These are phyloP conservation scores for Cucurbitaria berberidis DNA, from an alignment of 2,329 filamentous ascomycete genomes.

Conservation along the genomic window DNA sequence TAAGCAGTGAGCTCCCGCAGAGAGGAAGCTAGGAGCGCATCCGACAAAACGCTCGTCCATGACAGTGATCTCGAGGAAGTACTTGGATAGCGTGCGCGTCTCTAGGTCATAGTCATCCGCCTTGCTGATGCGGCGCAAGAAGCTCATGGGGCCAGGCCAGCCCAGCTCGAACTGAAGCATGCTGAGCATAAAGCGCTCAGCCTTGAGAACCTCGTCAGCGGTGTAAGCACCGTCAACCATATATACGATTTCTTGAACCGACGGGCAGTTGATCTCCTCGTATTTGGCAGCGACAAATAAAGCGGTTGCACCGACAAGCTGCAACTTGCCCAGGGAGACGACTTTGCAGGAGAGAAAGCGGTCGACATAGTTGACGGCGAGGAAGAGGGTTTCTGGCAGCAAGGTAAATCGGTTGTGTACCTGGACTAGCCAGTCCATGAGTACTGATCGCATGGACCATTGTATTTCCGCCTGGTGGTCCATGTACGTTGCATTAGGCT, in stretches of 20 bases:
- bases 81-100: conserved; percentile 93
- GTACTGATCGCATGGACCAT: conserved; percentile 96
- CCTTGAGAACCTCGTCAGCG: conserved; percentile 91
- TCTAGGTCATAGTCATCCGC: conserved; percentile 97
- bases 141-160: conserved; percentile 99
- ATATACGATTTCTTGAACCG: conserved; percentile 92
- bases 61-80: conserved; percentile 94
- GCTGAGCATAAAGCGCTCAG: conserved; percentile 96
- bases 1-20: conserved; percentile 90
- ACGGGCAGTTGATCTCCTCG: conserved; percentile 98
- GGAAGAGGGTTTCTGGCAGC: conserved; percentile 91
- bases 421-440: conserved; percentile 98
- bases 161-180: conserved; percentile 96
- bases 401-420: conserved; percentile 91
- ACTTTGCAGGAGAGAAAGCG: conserved; percentile 94
- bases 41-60: conserved; percentile 98
- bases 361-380: conserved; percentile 96
- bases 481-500: conserved; percentile 95
- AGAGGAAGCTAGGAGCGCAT: conserved; percentile 85
- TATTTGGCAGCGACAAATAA: conserved; percentile 97
- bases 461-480: conserved; percentile 95
- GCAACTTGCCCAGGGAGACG: conserved; percentile 91
- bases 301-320: conserved; percentile 93
- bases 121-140: conserved; percentile 95
- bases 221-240: conserved; percentile 96